Base-by-base conservation (phyloP, 129 eudicot species). In the Flaveria trinervia region DNA sequence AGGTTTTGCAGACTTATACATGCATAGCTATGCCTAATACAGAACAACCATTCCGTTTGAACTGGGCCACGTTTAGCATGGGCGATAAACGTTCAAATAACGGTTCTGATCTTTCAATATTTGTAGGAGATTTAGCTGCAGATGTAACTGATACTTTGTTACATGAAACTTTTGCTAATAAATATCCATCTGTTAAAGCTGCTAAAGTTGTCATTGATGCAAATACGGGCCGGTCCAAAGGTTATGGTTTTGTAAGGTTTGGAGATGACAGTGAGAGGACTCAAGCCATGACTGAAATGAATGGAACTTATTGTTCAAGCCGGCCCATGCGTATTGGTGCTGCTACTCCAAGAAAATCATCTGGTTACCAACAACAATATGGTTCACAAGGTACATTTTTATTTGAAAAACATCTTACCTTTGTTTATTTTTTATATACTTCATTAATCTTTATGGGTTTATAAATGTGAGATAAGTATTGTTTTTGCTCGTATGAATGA, bases 61-160 rank as follows among this genome's bases (percentile, higher is more conserved):
- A 92, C 84, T 92, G 97, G 97, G 97, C 97, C 28, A 80, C 97
- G 73, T 92, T 92, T 83, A 89, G 97, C 90, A 85, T 85, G 87
- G 97, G 97, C 4, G 97, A 92, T 44, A 92, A 92, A 77, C 97
- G 95, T 14, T 72, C 92, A 51, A 88, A 87, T 68, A 92, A 85
- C 22, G 95, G 95, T 68, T 86, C 97, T 72, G 97, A 89, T 82
- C 95, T 88, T 65, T 92, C 97, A 1, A 92, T 92, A 79, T 92
- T 92, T 81, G 97, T 89, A 59, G 97, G 97, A 83, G 97, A 92
- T 82, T 83, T 89, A 83, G 97, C 95, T 70, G 83, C 97, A 61
- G 97, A 92, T 89, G 97, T 92, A 60, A 86, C 95, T 36, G 95
- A 92, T 82, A 86, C 85, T 62, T 83, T 92, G 69, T 78, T 92